Evolutionary conservation across 2,329 filamentous ascomycete genomes (phyloP).

Genomic region (Xylariaceae sp.): DNA sequence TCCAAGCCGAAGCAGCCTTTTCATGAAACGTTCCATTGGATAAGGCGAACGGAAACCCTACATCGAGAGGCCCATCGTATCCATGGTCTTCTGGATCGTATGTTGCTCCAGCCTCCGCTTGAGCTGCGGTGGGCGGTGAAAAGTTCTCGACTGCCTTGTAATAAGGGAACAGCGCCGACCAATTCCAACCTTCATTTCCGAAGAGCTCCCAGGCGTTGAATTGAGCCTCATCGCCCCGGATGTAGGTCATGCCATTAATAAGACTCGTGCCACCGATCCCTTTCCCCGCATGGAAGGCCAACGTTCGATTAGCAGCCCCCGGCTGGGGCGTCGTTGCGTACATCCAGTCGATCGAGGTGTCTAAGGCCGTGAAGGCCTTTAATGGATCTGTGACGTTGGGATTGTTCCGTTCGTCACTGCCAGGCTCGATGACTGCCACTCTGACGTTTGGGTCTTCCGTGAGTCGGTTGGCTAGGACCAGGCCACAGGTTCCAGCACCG

Average conservation of each 20-base stretch:
- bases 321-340: conserved; percentile 30
- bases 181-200: conserved; percentile 42
- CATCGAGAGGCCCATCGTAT: conserved; percentile 28
- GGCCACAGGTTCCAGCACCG: conserved; percentile 33
- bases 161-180: conserved; percentile 41
- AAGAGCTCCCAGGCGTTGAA: conserved; percentile 40
- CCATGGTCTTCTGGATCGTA: conserved; percentile 33
- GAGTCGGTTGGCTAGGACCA: conserved; percentile 33
- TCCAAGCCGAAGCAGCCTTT: conserved; percentile 28
- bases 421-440: conserved; percentile 35
- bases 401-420: conserved; percentile 31
- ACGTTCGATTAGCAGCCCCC: conserved; percentile 25
- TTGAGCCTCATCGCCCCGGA: conserved; percentile 37
- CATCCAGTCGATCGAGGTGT: conserved; percentile 30
- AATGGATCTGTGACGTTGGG: conserved; percentile 27
- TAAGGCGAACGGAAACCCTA: conserved; percentile 32
- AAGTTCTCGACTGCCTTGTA: conserved; percentile 39
- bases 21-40: conserved; percentile 29
- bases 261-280: conserved; percentile 36
- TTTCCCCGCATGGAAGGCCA: conserved; percentile 31
- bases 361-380: conserved; percentile 21
- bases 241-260: conserved; percentile 43
- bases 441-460: conserved; percentile 28
- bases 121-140: conserved; percentile 28
- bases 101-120: conserved; percentile 30